phyloP scores from a whole-genome alignment of 805 yeast genomes.

The Kazachstania psychrophila region DNA sequence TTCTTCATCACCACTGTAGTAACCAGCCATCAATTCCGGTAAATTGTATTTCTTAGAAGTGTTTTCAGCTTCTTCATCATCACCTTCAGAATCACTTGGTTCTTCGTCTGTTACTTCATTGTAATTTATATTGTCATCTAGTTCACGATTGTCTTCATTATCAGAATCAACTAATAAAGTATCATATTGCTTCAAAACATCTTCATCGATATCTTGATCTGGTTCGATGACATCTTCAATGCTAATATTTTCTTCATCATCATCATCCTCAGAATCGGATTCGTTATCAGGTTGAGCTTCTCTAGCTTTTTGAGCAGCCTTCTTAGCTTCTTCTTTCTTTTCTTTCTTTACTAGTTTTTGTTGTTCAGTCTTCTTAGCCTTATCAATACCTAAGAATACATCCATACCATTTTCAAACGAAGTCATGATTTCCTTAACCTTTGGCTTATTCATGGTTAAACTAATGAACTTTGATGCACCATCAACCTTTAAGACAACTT shows the following conservation, averaged over 20 bases:
- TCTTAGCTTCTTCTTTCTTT: constrained; percentile 2
- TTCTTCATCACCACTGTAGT: constrained; percentile 73
- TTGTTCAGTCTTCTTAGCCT: constrained; percentile 12
- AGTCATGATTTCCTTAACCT: constrained; percentile 39
- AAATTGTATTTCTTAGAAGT: constrained; percentile 32
- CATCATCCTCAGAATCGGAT: constrained; percentile 15
- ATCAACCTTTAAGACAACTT: constrained; percentile 18
- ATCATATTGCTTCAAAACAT: constrained; percentile 29
- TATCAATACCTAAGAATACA: constrained; percentile 28
- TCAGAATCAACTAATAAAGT: constrained; percentile 32
- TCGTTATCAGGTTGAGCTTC: constrained; percentile 14
- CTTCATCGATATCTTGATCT: constrained; percentile 13
- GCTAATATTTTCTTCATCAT: constrained; percentile 9
- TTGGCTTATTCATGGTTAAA: constrained; percentile 37
- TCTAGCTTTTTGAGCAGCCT: constrained; percentile 10
- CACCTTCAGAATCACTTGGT: constrained; percentile 34
- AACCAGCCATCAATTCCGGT: constrained; percentile 73
- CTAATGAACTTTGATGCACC: constrained; percentile 29
- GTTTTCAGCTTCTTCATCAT: constrained; percentile 14
- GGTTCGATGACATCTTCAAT: constrained; percentile 11
- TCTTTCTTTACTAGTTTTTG: constrained; percentile 4
- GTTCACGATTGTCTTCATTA: constrained; percentile 32
- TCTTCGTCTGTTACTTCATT: constrained; percentile 62
- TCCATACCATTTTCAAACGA: constrained; percentile 34
- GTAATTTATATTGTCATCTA: constrained; percentile 29